A percentile compares a stretch with the other conserved stretches of the same genome.
Evolutionary conservation across 2,329 filamentous ascomycete genomes (phyloP).

Genomic region (Fusarium napiforme): DNA sequence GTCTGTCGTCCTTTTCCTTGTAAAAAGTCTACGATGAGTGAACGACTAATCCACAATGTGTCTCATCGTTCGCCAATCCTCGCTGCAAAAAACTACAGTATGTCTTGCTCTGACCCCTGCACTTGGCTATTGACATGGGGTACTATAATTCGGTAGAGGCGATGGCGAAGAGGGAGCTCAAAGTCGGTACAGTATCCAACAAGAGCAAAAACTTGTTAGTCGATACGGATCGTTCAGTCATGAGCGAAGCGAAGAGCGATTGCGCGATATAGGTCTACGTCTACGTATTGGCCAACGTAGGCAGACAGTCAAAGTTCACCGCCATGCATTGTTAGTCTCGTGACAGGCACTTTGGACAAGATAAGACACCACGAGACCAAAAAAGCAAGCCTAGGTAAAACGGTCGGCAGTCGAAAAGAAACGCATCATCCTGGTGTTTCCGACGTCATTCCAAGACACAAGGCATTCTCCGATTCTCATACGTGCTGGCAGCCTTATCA

Average conservation of each 20-base stretch:
- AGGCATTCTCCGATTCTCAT: slow-evolving; percentile 26
- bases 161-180: slow-evolving; percentile 4
- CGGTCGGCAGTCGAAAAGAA: slow-evolving; percentile 26
- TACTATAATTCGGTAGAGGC: slow-evolving; percentile 34
- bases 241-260: slow-evolving; percentile 5
- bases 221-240: neutral
- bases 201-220: slow-evolving; percentile 27
- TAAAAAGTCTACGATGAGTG: slow-evolving; percentile 6
- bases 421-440: slow-evolving; percentile 6
- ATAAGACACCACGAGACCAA: slow-evolving; percentile 33
- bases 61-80: slow-evolving; percentile 43
- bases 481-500: slow-evolving; percentile 21
- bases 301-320: slow-evolving; percentile 25
- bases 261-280: slow-evolving; percentile 23
- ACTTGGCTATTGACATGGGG: slow-evolving; percentile 36
- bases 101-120: slow-evolving; percentile 22
- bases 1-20: slow-evolving; percentile 34
- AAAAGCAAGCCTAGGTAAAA: slow-evolving; percentile 25
- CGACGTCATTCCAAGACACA: slow-evolving; percentile 35
- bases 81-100: slow-evolving; percentile 10
- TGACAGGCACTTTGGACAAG: slow-evolving; percentile 17
- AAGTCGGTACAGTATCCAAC: neutral
- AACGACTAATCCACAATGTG: slow-evolving; percentile 29
- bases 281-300: slow-evolving; percentile 10
- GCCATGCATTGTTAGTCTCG: slow-evolving; percentile 27